Evolutionary conservation across 2,329 filamentous ascomycete species (phyloP).

Genomic region (Lachnellula occidentalis): DNA sequence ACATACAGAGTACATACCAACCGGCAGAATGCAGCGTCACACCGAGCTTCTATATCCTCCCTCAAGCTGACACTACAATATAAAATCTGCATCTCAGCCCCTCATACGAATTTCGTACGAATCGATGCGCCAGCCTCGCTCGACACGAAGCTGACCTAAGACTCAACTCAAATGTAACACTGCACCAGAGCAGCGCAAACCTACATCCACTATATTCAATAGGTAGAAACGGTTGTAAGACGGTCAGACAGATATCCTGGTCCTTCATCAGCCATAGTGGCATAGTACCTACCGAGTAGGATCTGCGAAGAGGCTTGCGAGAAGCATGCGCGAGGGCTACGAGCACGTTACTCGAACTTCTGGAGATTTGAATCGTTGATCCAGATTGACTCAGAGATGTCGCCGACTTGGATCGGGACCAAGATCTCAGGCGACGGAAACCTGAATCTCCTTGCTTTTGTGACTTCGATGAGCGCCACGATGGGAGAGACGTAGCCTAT

Average conservation of each 20-base stretch:
- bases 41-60: slow-evolving; percentile 1
- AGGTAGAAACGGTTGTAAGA: background rate
- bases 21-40: slow-evolving; percentile 1
- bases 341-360: slow-evolving; percentile 4
- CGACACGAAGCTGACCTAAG: slow-evolving; percentile 15
- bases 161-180: slow-evolving; percentile 13
- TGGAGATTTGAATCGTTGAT: slow-evolving; percentile 1
- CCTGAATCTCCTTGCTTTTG: slow-evolving; percentile 14
- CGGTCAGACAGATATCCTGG: background rate
- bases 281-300: slow-evolving; percentile 1
- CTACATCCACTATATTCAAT: background rate
- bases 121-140: background rate
- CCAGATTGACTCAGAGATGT: background rate
- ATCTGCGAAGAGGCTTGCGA: background rate
- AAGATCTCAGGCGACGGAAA: slow-evolving; percentile 8
- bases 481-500: slow-evolving; percentile 10
- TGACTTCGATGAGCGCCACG: slow-evolving; percentile 1
- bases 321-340: background rate
- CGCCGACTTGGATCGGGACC: slow-evolving; percentile 4
- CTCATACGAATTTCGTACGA: background rate
- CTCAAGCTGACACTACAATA: slow-evolving; percentile 12
- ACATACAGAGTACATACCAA: background rate
- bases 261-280: background rate
- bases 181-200: slow-evolving; percentile 10
- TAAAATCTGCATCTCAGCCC: slow-evolving; percentile 17